These are phyloP conservation scores for Zasmidium angulare DNA, from an alignment of 2,329 filamentous ascomycete genomes.

Conservation along the genomic window DNA sequence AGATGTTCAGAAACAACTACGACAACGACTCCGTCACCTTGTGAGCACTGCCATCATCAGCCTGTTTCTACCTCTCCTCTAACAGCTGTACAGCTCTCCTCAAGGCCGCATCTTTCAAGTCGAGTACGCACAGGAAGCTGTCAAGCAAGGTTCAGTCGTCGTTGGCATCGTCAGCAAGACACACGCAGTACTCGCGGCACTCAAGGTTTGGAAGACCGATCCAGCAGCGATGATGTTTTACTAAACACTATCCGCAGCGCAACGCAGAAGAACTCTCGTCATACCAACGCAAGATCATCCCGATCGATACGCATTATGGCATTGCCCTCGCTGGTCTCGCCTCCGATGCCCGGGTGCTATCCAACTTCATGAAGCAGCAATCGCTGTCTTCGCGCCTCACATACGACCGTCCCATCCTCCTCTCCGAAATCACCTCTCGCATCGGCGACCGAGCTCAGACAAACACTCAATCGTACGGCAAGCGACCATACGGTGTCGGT, in stretches of 20 bases:
- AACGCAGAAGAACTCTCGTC: conserved; percentile 99
- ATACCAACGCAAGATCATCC: conserved; percentile 99
- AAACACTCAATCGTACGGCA: conserved; percentile 97
- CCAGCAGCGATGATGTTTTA: neutral
- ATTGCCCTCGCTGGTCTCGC: conserved; percentile 95
- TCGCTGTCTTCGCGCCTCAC: conserved; percentile 93
- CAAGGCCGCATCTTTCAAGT: conserved; percentile 99
- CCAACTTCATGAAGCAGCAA: conserved; percentile 99
- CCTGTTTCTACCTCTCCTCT: conserved; percentile 6
- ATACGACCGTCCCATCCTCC: conserved; percentile 88
- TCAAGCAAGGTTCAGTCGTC: conserved; percentile 98
- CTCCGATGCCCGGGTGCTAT: conserved; percentile 96
- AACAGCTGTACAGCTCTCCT: conserved; percentile 69
- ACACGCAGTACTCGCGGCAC: conserved; percentile 89
- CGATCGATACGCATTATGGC: conserved; percentile 91
- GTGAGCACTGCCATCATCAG: conserved; percentile 53
- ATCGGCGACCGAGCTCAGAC: conserved; percentile 96
- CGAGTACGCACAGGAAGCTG: conserved; percentile 97
- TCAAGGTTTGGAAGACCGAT: conserved; percentile 68
- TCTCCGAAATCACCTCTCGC: conserved; percentile 83
- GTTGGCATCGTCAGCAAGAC: conserved; percentile 98
- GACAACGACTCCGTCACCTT: conserved; percentile 99
- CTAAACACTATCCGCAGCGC: conserved; percentile 57
- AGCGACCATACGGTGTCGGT: conserved; percentile 92
- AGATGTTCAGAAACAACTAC: conserved; percentile 99